These are phyloP conservation scores for Cercospora zeina DNA, from an alignment of 2,329 filamentous ascomycete genomes.

Conservation along the genomic window DNA sequence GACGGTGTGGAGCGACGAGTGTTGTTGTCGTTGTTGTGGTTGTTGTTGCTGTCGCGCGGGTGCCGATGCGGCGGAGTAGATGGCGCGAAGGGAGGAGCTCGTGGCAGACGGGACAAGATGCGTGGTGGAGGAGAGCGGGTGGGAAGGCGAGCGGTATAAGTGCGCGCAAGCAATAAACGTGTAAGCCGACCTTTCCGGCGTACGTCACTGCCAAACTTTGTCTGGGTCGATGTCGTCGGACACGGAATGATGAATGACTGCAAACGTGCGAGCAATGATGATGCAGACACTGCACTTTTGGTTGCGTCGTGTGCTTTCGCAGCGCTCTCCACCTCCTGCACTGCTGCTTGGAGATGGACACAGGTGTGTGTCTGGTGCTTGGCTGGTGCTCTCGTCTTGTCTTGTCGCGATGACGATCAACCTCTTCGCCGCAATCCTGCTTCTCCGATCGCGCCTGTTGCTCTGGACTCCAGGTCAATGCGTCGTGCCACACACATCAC, in stretches of 20 bases:
- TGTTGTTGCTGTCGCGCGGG: not conserved
- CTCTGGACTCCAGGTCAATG: slow-evolving; percentile 34
- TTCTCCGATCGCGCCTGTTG: slow-evolving; percentile 43
- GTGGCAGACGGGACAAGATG: not conserved
- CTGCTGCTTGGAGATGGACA: too few relatives aligned
- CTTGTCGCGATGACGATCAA: slow-evolving; percentile 11
- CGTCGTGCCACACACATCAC: not conserved
- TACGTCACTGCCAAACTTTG: slow-evolving; percentile 9
- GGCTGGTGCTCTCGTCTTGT: not conserved
- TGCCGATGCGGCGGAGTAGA: not conserved
- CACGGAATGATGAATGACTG: slow-evolving; percentile 4
- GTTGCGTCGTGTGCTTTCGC: slow-evolving; percentile 1
- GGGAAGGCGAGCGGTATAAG: not conserved
- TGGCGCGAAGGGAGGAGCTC: not conserved
- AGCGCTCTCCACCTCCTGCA: too few relatives aligned
- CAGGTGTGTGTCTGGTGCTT: too few relatives aligned
- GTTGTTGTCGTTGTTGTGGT: too few relatives aligned
- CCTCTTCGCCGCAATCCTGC: not conserved
- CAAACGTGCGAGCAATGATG: slow-evolving; percentile 8
- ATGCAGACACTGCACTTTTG: not conserved
- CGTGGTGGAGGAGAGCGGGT: not conserved
- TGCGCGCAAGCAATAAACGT: not conserved
- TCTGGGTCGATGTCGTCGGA: not conserved
- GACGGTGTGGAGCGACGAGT: not conserved
- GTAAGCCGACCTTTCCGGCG: not conserved